Evolutionary conservation across 257 asterid species (phyloP), one percentile per base, ranked within the genome.

Genomic region (Cordia subcordata): DNA sequence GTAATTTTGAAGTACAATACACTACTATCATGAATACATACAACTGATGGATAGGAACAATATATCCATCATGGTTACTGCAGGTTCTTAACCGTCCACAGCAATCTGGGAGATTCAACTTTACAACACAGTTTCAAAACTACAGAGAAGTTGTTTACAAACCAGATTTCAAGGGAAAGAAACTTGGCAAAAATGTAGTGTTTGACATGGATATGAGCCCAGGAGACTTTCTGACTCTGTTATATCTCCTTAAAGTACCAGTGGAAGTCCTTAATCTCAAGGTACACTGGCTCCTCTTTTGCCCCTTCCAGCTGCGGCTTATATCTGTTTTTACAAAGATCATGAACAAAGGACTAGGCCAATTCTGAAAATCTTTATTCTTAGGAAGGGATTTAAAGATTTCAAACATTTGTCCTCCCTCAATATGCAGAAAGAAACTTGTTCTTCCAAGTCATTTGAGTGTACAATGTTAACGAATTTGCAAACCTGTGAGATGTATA

Each of bases 191-290:
- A 54, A 79, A 72, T 59, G 80, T 88, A 6, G 80, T 91, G 44
- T 90, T 90, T 52, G 98, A 90, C 84, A 87, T 83, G 95, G 96
- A 90, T 72, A 80, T 90, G 98, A 87, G 98, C 69, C 79, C 84
- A 46, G 98, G 98, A 68, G 98, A 90, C 75, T 85, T 90, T 70
- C 67, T 91, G 56, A 82, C 98, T 51, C 94, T 91, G 53, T 69
- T 91, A 57, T 88, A 83, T 70, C 94, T 91, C 66, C 95, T 87
- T 57, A 87, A 91, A 67, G 8, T 74, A 35, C 98, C 98, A 0
- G 62, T 80, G 13, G 84, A 85, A 75, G 68, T 70, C 14, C 72
- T 91, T 66, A 79, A 85, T 69, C 88, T 91, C 72, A 87, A 83
- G 96, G 96, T 91, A 39, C 33, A 53, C 4, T 23, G 9, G 20